These are phyloP conservation scores for Gautieria morchelliformis DNA, from an alignment of 768 basidiomycete genomes.

Conservation along the genomic window DNA sequence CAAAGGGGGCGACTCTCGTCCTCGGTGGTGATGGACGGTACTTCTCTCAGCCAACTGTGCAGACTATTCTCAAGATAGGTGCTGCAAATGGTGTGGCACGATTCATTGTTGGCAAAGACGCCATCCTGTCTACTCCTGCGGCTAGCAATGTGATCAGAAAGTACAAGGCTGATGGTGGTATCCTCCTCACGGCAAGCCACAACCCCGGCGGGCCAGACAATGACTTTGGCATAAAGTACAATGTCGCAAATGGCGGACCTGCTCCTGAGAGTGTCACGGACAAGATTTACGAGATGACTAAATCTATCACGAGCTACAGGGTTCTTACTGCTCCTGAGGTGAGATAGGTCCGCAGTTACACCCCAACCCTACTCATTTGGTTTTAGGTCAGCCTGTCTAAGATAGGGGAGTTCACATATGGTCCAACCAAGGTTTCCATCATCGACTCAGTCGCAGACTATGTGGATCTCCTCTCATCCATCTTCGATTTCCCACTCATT, in stretches of 20 bases:
- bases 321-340: constrained; percentile 69
- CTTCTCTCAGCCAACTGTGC: constrained; percentile 77
- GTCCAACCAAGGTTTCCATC: constrained; percentile 76
- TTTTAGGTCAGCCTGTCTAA: constrained; percentile 73
- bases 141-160: constrained; percentile 94
- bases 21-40: constrained; percentile 96
- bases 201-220: constrained; percentile 98
- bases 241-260: constrained; percentile 94
- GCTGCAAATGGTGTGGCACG: constrained; percentile 89
- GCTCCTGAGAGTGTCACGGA: constrained; percentile 96
- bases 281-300: constrained; percentile 87
- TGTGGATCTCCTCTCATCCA: constrained; percentile 66
- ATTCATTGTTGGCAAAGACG: constrained; percentile 86
- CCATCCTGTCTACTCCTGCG: constrained; percentile 93
- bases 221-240: constrained; percentile 99
- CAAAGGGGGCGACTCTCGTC: constrained; percentile 75
- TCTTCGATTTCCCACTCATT: constrained; percentile 94
- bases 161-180: constrained; percentile 94
- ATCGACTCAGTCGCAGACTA: constrained; percentile 95
- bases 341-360: constrained; percentile 20
- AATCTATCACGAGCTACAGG: constrained; percentile 80
- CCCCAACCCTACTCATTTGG: constrained; percentile 3
- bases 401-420: constrained; percentile 63
- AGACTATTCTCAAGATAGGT: constrained; percentile 88
- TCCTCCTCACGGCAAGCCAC: constrained; percentile 93